Conservation (phyloP, 345 rosid genomes). For the Balakata baccata region DNA sequence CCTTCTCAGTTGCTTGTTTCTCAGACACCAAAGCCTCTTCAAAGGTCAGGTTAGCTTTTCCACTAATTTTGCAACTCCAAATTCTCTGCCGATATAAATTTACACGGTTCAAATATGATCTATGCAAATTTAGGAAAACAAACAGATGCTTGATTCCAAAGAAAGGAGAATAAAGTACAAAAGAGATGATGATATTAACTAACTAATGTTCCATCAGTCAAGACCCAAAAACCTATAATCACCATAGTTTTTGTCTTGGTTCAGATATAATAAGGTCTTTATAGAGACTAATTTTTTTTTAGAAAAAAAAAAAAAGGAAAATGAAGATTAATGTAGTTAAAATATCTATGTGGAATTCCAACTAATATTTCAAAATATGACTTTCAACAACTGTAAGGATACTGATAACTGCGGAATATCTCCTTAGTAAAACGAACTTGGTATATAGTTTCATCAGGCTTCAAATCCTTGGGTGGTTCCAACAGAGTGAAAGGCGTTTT, state of each 20-base stretch:
- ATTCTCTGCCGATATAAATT: constrained; percentile 75
- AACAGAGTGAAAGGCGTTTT: constrained; percentile 57
- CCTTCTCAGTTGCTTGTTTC: constrained; percentile 60
- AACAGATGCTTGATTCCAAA: constrained; percentile 9
- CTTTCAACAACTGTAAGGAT: constrained; percentile 42
- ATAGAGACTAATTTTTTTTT: background rate
- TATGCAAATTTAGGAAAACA: constrained; percentile 45
- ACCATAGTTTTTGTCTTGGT: constrained; percentile 1
- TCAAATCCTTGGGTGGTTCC: constrained; percentile 68
- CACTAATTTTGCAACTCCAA: constrained; percentile 86
- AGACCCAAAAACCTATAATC: background rate
- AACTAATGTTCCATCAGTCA: constrained; percentile 1
- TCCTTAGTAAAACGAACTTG: constrained; percentile 95
- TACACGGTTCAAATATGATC: constrained; percentile 68
- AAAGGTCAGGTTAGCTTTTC: constrained; percentile 75
- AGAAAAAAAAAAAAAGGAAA: background rate
- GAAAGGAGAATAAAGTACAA: background rate
- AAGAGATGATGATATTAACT: background rate
- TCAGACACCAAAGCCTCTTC: constrained; percentile 98
- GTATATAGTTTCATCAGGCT: constrained; percentile 66
- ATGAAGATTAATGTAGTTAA: background rate
- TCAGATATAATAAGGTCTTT: background rate
- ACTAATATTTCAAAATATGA: background rate
- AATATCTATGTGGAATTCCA: background rate
- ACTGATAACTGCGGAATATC: constrained; percentile 75